A percentile compares a stretch with the other conserved stretches of the same genome.
Evolutionary conservation across 108 stramenopile genomes (phyloP).

Genomic region (Schizochytrium sp.): DNA sequence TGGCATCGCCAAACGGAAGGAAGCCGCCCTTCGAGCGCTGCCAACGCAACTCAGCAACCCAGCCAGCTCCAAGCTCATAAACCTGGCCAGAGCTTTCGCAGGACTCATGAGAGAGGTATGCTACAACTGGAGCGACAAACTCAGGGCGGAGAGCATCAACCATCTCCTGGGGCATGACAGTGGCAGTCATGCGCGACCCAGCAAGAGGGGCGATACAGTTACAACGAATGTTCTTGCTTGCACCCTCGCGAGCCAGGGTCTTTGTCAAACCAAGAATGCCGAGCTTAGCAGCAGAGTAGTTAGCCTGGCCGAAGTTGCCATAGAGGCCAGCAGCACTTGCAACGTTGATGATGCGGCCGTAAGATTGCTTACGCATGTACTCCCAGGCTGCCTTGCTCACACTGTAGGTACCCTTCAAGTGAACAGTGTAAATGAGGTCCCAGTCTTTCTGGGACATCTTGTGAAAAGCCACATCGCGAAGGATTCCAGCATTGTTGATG

Average conservation of each 20-base stretch:
- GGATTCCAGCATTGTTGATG: slow-evolving; percentile 71
- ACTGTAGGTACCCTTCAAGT: slow-evolving; percentile 65
- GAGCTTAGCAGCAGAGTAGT: slow-evolving; percentile 65
- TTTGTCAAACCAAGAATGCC: slow-evolving; percentile 66
- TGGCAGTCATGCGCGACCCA: slow-evolving; percentile 68
- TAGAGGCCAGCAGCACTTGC: slow-evolving; percentile 67
- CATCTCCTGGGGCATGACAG: slow-evolving; percentile 66
- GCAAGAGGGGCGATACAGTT: slow-evolving; percentile 70
- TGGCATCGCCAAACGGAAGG: neutral
- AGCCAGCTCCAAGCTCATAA: slow-evolving; percentile 65
- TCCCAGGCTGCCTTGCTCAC: slow-evolving; percentile 67
- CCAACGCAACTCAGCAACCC: slow-evolving; percentile 63
- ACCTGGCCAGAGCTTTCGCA: slow-evolving; percentile 46
- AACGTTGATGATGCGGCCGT: slow-evolving; percentile 68
- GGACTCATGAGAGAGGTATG: slow-evolving; percentile 65
- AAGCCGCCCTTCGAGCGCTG: slow-evolving; percentile 60
- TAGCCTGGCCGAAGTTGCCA: slow-evolving; percentile 71
- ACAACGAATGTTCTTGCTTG: slow-evolving; percentile 56
- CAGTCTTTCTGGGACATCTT: slow-evolving; percentile 70
- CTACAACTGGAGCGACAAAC: slow-evolving; percentile 68
- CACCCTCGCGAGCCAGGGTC: slow-evolving; percentile 68
- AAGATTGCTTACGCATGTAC: slow-evolving; percentile 63
- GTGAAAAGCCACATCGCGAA: slow-evolving; percentile 67
- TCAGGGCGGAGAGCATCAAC: slow-evolving; percentile 65
- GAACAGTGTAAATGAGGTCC: slow-evolving; percentile 65